These are phyloP conservation scores for sorghum (Sorghum bicolor) DNA, from an alignment of 176 grass and related monocot genomes.

Conservation along the genomic window Sorghum_bicolor_NCBIv3 NC_012871.2:69840001-69840500, in stretches of 20 bases:
- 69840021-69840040: slow-evolving; percentile 85
- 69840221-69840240: slow-evolving; percentile 67
- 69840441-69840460: slow-evolving; percentile 67
- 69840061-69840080: neutral
- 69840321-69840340: slow-evolving; percentile 91
- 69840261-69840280: slow-evolving; percentile 65
- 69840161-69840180: slow-evolving; percentile 49
- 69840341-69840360: slow-evolving; percentile 80
- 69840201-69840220: slow-evolving; percentile 81
- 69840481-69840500: slow-evolving; percentile 59
- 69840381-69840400: slow-evolving; percentile 45
- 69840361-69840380: slow-evolving; percentile 47
- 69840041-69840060: neutral
- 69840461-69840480: slow-evolving; percentile 53
- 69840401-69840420: slow-evolving; percentile 46
- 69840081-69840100: neutral
- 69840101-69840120: slow-evolving; percentile 45
- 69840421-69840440: slow-evolving; percentile 43
- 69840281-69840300: slow-evolving; percentile 45
- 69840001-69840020: slow-evolving; percentile 71
- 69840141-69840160: slow-evolving; percentile 45
- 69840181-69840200: slow-evolving; percentile 42
- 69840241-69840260: slow-evolving; percentile 50
- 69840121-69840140: slow-evolving; percentile 40
- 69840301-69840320: slow-evolving; percentile 65